phyloP scores from a whole-genome alignment of 768 basidiomycete species.

The Pleurotus giganteus region DNA sequence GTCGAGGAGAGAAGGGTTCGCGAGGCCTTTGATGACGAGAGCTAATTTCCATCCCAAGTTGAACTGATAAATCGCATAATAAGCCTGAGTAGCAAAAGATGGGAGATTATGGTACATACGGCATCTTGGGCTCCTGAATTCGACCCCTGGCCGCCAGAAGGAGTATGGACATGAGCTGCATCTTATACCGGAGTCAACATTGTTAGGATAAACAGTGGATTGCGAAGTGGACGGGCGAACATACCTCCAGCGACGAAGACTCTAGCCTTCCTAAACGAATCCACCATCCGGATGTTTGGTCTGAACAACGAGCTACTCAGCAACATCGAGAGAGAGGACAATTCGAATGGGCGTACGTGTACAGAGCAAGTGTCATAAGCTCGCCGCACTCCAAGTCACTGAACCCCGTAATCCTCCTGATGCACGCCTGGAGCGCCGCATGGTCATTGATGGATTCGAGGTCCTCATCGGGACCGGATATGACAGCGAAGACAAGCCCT shows the following conservation, averaged over 20 bases:
- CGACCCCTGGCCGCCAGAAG: constrained; percentile 16
- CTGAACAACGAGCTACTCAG: constrained; percentile 16
- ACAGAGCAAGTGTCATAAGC: constrained; percentile 12
- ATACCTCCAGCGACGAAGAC: constrained; percentile 39
- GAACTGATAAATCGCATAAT: constrained; percentile 15
- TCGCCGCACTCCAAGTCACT: constrained; percentile 21
- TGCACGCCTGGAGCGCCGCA: constrained; percentile 14
- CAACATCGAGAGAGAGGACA: background rate
- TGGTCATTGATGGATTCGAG: constrained; percentile 15
- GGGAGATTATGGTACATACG: constrained; percentile 10
- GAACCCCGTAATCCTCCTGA: constrained; percentile 18
- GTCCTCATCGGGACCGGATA: constrained; percentile 24
- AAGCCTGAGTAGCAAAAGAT: constrained; percentile 6
- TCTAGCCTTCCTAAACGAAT: constrained; percentile 32
- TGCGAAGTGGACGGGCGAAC: background rate
- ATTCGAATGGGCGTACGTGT: constrained; percentile 13
- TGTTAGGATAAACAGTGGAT: background rate
- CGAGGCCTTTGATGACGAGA: constrained; percentile 17
- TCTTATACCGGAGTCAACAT: no score
- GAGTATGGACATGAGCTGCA: constrained; percentile 21
- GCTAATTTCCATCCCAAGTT: constrained; percentile 25
- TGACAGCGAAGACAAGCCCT: constrained; percentile 27
- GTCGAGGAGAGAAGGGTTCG: constrained; percentile 17
- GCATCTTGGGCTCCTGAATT: constrained; percentile 18
- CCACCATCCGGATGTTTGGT: constrained; percentile 39